phyloP scores from a whole-genome alignment of 1,284 basidiomycete genomes.

The Ustanciosporium gigantosporum region DNA sequence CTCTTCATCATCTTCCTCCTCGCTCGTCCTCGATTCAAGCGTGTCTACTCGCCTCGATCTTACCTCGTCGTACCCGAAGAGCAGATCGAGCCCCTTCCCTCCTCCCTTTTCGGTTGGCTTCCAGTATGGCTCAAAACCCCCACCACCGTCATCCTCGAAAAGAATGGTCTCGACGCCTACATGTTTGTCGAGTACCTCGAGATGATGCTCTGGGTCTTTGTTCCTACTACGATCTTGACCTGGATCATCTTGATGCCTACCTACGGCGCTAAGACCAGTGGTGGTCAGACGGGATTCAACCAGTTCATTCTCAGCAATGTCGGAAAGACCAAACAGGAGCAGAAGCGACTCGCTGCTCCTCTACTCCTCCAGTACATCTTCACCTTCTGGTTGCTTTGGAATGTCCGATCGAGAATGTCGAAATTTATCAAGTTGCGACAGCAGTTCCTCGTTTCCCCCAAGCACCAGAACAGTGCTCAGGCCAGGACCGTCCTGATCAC shows the following conservation, averaged over 20 bases:
- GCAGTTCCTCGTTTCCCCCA: constrained; percentile 75
- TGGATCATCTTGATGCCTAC: constrained; percentile 68
- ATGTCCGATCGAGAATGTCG: constrained; percentile 77
- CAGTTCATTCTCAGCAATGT: constrained; percentile 78
- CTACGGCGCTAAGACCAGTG: constrained; percentile 63
- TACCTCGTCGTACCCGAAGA: constrained; percentile 56
- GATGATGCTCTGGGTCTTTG: constrained; percentile 74
- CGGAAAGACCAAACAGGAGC: constrained; percentile 28
- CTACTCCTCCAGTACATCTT: constrained; percentile 54
- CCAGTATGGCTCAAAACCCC: constrained; percentile 58
- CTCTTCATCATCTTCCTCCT: constrained; percentile 60
- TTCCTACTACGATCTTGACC: constrained; percentile 68
- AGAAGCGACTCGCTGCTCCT: constrained; percentile 49
- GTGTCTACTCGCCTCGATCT: constrained; percentile 62
- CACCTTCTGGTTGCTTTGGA: constrained; percentile 75
- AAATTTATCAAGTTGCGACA: constrained; percentile 82
- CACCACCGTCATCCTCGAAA: constrained; percentile 54
- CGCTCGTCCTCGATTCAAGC: constrained; percentile 60
- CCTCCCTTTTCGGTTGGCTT: constrained; percentile 61
- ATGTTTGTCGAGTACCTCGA: constrained; percentile 87
- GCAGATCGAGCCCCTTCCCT: constrained; percentile 58
- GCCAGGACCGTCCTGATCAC: constrained; percentile 86
- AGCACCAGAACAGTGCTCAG: constrained; percentile 75
- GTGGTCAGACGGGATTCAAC: constrained; percentile 70
- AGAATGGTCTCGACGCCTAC: constrained; percentile 91